These are phyloP conservation scores for Aureobasidium sp. DNA, from an alignment of 2,329 filamentous ascomycete genomes.

Conservation along the genomic window DNA sequence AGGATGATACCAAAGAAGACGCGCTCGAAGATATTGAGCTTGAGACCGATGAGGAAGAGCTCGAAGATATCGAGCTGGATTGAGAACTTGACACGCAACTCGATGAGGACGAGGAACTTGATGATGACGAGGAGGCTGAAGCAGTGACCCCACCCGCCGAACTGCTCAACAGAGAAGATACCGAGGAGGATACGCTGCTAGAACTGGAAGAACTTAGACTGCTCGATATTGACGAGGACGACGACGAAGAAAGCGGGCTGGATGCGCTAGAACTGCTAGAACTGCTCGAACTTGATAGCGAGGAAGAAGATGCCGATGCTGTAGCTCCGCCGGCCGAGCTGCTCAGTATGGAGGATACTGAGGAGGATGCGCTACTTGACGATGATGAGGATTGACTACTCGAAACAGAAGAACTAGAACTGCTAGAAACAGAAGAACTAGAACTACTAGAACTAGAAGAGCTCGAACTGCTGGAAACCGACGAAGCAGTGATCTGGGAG, in stretches of 20 bases:
- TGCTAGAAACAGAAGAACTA: no score
- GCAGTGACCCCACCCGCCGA: neutral
- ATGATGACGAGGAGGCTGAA: neutral
- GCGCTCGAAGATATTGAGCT: neutral
- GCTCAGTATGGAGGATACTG: no score
- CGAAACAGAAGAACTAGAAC: no score
- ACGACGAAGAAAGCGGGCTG: neutral
- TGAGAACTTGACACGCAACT: neutral
- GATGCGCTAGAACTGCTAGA: neutral
- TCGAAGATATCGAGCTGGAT: neutral
- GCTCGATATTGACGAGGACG: neutral
- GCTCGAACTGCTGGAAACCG: no score
- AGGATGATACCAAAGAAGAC: neutral
- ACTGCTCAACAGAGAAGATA: neutral
- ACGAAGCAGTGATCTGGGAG: no score
- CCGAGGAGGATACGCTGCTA: neutral
- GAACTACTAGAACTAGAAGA: no score
- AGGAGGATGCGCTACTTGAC: no score
- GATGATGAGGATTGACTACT: no score
- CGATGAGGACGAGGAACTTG: no score
- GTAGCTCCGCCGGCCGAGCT: no score
- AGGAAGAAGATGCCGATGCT: no score
- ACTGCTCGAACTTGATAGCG: neutral
- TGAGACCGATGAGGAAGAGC: neutral
- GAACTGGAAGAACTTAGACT: no score